Percentiles rank a stretch among this genome's conserved stretches.
phyloP scores from a whole-genome alignment of 306 rosid genomes.

The Quercus berberidifolia region DNA sequence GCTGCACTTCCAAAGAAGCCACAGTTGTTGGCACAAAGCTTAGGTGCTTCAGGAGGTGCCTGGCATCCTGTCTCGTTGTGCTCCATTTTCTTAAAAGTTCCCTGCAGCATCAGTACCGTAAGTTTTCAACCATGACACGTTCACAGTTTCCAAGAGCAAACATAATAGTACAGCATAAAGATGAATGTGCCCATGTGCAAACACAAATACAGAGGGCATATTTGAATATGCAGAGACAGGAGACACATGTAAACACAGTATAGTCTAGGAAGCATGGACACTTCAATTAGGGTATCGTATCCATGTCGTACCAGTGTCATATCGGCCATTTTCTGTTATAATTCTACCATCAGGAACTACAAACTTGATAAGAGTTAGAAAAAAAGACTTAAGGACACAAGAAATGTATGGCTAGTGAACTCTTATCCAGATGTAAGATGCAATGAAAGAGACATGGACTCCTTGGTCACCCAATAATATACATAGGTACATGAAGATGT shows the following conservation, averaged over 20 bases:
- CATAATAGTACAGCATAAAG: neutral
- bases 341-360: neutral
- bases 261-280: too few species aligned
- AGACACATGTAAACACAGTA: too few species aligned
- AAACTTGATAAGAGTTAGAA: neutral
- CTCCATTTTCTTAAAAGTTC: slow-evolving; percentile 28
- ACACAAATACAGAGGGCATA: neutral
- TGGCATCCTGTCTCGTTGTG: slow-evolving; percentile 50
- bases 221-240: too few species aligned
- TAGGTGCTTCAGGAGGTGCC: slow-evolving; percentile 46
- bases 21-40: slow-evolving; percentile 45
- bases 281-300: too few species aligned
- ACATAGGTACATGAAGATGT: too few species aligned
- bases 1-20: slow-evolving; percentile 51
- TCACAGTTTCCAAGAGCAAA: neutral
- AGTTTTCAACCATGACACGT: neutral
- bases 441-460: neutral
- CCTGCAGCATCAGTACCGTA: slow-evolving; percentile 2
- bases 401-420: neutral
- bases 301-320: fast-evolving
- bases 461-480: too few species aligned
- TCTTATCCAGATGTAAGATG: neutral
- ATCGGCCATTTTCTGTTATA: too few species aligned
- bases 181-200: neutral
- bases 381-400: neutral